Percentiles rank a stretch among this genome's conserved stretches.
Conservation (phyloP, 768 basidiomycete species). For the Panellus pusillus region DNA sequence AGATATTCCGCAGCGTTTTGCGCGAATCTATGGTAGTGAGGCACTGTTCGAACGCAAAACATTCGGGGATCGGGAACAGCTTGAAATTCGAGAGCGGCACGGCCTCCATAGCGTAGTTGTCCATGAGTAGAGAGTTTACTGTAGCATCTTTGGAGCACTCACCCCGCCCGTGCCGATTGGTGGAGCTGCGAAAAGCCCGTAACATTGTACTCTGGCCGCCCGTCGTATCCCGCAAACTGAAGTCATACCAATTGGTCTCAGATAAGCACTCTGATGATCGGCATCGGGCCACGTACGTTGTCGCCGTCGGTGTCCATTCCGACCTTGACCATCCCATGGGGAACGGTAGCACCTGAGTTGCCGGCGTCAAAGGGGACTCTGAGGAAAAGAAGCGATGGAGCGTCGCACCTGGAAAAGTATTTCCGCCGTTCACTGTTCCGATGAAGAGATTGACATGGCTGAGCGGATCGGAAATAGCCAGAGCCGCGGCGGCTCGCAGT, state of each 20-base stretch:
- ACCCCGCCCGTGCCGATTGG: conserved; percentile 65
- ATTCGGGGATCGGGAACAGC: conserved; percentile 53
- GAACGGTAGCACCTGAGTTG: too few relatives aligned
- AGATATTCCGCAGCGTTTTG: conserved; percentile 48
- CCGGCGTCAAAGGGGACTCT: too few relatives aligned
- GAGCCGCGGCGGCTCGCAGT: too few relatives aligned
- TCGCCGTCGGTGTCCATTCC: conserved; percentile 69
- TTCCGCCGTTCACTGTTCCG: conserved; percentile 63
- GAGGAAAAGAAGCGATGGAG: too few relatives aligned
- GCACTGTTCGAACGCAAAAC: conserved; percentile 54
- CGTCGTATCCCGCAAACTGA: conserved; percentile 55
- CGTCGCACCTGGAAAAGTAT: conserved; percentile 70
- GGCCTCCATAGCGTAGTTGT: conserved; percentile 30
- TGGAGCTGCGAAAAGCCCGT: conserved; percentile 67
- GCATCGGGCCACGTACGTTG: conserved; percentile 39
- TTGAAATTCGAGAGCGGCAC: conserved; percentile 64
- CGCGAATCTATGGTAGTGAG: conserved; percentile 46
- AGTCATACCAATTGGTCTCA: too few relatives aligned
- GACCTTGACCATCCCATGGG: conserved; percentile 70
- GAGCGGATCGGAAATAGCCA: conserved; percentile 19
- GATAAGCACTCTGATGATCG: neutral
- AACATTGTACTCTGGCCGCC: conserved; percentile 39
- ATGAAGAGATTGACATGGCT: conserved; percentile 56
- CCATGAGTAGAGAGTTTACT: neutral
- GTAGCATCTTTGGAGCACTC: conserved; percentile 18